phyloP scores from a whole-genome alignment of 257 asterid species.

The Lantana camara region DNA sequence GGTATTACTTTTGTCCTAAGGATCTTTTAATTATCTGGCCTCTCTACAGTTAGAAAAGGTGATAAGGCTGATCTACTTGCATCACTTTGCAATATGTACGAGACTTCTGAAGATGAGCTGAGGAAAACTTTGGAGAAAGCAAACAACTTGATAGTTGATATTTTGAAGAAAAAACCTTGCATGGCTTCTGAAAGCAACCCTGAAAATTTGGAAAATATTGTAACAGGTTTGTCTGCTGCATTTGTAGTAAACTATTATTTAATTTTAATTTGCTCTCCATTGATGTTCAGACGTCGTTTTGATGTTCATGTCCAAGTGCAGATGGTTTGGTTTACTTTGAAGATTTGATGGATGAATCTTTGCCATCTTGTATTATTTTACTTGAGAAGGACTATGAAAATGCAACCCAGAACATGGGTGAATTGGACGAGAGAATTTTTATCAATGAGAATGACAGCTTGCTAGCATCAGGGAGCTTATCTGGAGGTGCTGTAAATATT shows the following conservation, averaged over 20 bases:
- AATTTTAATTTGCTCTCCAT: conserved; percentile 10
- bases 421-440: conserved; percentile 87
- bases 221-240: conserved; percentile 53
- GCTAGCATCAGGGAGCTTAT: conserved; percentile 86
- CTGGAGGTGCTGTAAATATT: conserved; percentile 60
- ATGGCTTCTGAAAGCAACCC: conserved; percentile 62
- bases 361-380: conserved; percentile 51
- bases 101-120: conserved; percentile 83
- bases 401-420: conserved; percentile 59
- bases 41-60: conserved; percentile 69
- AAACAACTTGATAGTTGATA: conserved; percentile 58
- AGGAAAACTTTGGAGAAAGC: conserved; percentile 66
- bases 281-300: conserved; percentile 6
- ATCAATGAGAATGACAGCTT: conserved; percentile 77
- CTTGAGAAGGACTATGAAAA: conserved; percentile 75
- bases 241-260: conserved; percentile 8
- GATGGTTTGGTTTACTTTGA: conserved; percentile 77
- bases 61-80: conserved; percentile 76
- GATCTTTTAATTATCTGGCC: conserved; percentile 20
- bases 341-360: conserved; percentile 71
- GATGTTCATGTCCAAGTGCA: conserved; percentile 42
- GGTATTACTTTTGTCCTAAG: conserved; percentile 11
- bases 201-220: conserved; percentile 58
- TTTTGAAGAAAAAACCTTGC: conserved; percentile 59
- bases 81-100: conserved; percentile 74